phyloP scores from a whole-genome alignment of 2,329 filamentous ascomycete genomes.

The Chrysosporium queenslandicum region DNA sequence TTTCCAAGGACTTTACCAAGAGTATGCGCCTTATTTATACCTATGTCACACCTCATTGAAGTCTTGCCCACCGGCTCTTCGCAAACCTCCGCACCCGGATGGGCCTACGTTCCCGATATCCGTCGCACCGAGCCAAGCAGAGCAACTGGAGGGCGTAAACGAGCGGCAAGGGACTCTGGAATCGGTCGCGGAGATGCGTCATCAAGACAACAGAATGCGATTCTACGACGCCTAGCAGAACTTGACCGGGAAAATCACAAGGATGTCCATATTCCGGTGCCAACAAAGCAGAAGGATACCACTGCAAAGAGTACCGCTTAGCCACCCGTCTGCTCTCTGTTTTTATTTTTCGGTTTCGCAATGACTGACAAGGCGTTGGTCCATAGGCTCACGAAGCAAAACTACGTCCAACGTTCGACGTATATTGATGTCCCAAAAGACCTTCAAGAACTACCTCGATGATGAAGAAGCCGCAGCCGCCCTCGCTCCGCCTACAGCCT shows the following conservation, averaged over 20 bases:
- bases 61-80: constrained; percentile 60
- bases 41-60: constrained; percentile 62
- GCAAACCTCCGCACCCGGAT: constrained; percentile 66
- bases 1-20: not conserved
- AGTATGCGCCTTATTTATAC: not conserved
- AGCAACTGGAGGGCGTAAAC: constrained; percentile 53
- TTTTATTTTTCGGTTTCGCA: not conserved
- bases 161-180: constrained; percentile 52
- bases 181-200: constrained; percentile 55
- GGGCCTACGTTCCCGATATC: constrained; percentile 81
- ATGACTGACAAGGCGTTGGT: not conserved
- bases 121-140: constrained; percentile 39
- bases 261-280: constrained; percentile 62
- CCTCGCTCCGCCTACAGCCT: constrained; percentile 14
- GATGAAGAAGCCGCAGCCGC: constrained; percentile 40
- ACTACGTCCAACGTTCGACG: constrained; percentile 39
- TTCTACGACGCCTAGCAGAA: constrained; percentile 69
- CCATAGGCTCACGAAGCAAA: constrained; percentile 28
- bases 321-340: not conserved
- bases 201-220: constrained; percentile 71
- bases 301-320: constrained; percentile 31
- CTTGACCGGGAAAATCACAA: constrained; percentile 70
- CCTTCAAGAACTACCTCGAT: constrained; percentile 43
- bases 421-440: constrained; percentile 41
- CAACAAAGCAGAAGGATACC: constrained; percentile 42